Conservation (phyloP, 768 basidiomycete genomes). For the Suillus subluteus region DNA sequence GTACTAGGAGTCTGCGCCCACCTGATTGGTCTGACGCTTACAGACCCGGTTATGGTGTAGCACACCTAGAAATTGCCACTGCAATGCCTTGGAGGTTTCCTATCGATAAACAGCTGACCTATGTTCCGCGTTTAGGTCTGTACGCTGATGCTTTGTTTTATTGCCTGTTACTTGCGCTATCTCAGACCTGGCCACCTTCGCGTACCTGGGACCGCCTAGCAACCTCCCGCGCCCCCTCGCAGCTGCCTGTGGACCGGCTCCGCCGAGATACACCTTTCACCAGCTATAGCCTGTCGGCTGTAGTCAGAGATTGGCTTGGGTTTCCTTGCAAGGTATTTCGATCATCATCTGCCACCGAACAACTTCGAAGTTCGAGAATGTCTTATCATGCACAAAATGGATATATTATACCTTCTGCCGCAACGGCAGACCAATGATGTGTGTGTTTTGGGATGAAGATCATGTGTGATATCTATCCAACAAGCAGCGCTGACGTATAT, state of each 20-base stretch:
- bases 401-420: not conserved
- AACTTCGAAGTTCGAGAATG: not conserved
- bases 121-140: not conserved
- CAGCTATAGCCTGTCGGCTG: not conserved
- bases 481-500: not conserved
- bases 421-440: not conserved
- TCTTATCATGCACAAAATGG: not conserved
- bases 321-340: not conserved
- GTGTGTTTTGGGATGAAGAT: not conserved
- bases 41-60: not conserved
- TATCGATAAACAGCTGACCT: not conserved
- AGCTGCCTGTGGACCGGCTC: not conserved
- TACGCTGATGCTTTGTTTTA: not conserved
- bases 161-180: not conserved
- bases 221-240: not conserved
- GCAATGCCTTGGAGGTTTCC: not conserved
- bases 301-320: not conserved
- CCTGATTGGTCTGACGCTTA: not conserved
- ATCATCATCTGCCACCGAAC: not conserved
- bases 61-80: not conserved
- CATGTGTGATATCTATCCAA: constrained; percentile 1
- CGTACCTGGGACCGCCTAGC: not conserved
- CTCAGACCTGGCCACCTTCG: not conserved
- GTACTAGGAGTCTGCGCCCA: not conserved
- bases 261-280: not conserved